These are phyloP conservation scores for Dictyostelium intermedium DNA, from an alignment of 78 protist species.

Conservation along the genomic window DNA sequence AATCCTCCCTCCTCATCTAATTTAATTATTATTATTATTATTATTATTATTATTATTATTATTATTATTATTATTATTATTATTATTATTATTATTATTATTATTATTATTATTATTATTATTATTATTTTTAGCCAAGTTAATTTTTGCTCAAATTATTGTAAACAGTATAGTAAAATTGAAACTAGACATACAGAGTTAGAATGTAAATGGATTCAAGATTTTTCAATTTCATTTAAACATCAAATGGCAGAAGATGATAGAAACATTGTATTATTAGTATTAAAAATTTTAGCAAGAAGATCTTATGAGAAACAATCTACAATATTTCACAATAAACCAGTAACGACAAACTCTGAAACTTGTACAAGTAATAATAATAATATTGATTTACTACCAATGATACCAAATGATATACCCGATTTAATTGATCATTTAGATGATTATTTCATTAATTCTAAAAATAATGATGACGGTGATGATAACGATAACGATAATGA, in stretches of 20 bases:
- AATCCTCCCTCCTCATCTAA: no score
- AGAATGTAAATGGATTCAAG: conserved; percentile 53
- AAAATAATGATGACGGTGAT: neutral
- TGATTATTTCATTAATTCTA: conserved; percentile 11
- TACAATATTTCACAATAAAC: neutral
- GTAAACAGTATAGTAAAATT: conserved; percentile 10
- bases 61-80: no score
- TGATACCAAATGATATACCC: conserved; percentile 9
- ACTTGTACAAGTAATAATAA: neutral
- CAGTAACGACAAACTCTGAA: neutral
- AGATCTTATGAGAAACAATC: neutral
- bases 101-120: no score
- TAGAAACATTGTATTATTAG: conserved; percentile 10
- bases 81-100: no score
- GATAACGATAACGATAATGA: neutral
- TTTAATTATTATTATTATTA: no score
- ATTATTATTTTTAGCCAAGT: neutral
- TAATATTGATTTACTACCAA: neutral
- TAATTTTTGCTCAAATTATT: conserved; percentile 39
- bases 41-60: no score
- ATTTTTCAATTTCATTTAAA: conserved; percentile 9
- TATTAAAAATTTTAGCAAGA: conserved; percentile 37
- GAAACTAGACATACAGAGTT: conserved; percentile 28
- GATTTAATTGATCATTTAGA: conserved; percentile 67
- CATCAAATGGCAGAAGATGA: conserved; percentile 65